Conservation (phyloP, 176 grass and related monocot genomes). For the Triticum dicoccoides region DNA sequence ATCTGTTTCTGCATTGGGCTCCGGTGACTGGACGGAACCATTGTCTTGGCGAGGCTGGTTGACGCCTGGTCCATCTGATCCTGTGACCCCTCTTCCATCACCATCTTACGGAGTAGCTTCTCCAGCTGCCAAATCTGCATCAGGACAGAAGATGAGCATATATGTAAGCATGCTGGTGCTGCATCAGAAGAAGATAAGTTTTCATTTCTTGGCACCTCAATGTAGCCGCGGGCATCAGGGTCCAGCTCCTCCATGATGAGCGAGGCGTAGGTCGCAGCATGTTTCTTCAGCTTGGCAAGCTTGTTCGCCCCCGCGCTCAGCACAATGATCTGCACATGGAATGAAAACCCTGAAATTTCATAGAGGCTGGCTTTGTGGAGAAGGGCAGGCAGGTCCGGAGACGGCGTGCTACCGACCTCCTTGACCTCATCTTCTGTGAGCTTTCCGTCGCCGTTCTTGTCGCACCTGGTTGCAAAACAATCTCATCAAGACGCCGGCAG, state of each 20-base stretch:
- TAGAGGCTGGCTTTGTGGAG: neutral
- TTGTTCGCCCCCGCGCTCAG: slow-evolving; percentile 87
- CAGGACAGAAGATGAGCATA: neutral
- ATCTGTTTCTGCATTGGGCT: slow-evolving; percentile 46
- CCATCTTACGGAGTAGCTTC: slow-evolving; percentile 76
- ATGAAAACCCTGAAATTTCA: neutral
- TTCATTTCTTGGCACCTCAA: slow-evolving; percentile 53
- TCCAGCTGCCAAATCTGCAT: slow-evolving; percentile 91
- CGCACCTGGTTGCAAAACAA: slow-evolving; percentile 55
- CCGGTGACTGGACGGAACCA: slow-evolving; percentile 61
- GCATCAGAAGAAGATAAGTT: neutral
- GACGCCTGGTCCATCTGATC: slow-evolving; percentile 49
- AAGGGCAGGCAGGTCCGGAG: neutral
- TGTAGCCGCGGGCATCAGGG: slow-evolving; percentile 64
- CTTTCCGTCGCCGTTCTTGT: slow-evolving; percentile 93
- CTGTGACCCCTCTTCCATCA: slow-evolving; percentile 37
- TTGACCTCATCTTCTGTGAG: slow-evolving; percentile 90
- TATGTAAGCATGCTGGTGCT: neutral
- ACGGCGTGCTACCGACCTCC: slow-evolving; percentile 37
- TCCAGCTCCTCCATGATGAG: slow-evolving; percentile 98
- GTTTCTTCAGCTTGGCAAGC: slow-evolving; percentile 75
- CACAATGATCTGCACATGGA: slow-evolving; percentile 54
- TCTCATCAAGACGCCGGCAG: neutral
- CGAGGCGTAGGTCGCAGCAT: slow-evolving; percentile 76
- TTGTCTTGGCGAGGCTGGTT: slow-evolving; percentile 65